A percentile compares a stretch with the other conserved stretches of the same genome.
Conservation (phyloP, 495 filamentous ascomycete species). For the Amphirosellinia nigrospora region DNA sequence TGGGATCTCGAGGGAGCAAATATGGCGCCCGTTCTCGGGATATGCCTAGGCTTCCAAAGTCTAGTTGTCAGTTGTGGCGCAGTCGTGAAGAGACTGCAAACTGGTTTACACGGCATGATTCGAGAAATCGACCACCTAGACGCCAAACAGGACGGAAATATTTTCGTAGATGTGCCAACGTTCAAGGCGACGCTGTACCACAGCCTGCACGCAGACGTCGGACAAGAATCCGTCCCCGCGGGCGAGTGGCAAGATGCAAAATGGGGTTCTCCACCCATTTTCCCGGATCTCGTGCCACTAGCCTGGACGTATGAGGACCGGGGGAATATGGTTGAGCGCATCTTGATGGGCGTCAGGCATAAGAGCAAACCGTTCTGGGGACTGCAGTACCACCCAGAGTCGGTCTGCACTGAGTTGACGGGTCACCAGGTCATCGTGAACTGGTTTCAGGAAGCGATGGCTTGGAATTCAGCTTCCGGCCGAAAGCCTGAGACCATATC, state of each 20-base stretch:
- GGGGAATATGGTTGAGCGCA: conserved; percentile 53
- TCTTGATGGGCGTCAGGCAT: conserved; percentile 82
- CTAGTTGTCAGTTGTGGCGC: conserved; percentile 72
- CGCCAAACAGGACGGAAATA: conserved; percentile 41
- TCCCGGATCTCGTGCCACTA: conserved; percentile 60
- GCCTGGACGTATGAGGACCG: conserved; percentile 68
- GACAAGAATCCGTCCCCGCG: conserved; percentile 42
- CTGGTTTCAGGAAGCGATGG: conserved; percentile 71
- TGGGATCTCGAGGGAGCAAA: conserved; percentile 69
- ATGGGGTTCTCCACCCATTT: conserved; percentile 36
- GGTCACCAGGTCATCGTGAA: conserved; percentile 71
- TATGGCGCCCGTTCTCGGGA: conserved; percentile 78
- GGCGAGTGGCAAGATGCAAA: conserved; percentile 42
- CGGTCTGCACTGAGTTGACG: conserved; percentile 79
- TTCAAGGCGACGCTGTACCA: conserved; percentile 86
- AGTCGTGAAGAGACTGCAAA: conserved; percentile 62
- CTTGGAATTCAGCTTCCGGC: conserved; percentile 54
- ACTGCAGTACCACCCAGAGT: conserved; percentile 94
- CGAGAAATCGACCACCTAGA: conserved; percentile 62
- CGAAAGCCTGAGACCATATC: conserved; percentile 26
- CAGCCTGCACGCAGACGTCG: conserved; percentile 74
- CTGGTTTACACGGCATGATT: conserved; percentile 83
- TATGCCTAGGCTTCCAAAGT: conserved; percentile 93
- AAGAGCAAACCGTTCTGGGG: conserved; percentile 80
- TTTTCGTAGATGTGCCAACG: conserved; percentile 58